Percentiles rank a stretch among this genome's conserved stretches.
Conservation (phyloP, 257 asterid genomes). For the Solanum peruvianum region DNA sequence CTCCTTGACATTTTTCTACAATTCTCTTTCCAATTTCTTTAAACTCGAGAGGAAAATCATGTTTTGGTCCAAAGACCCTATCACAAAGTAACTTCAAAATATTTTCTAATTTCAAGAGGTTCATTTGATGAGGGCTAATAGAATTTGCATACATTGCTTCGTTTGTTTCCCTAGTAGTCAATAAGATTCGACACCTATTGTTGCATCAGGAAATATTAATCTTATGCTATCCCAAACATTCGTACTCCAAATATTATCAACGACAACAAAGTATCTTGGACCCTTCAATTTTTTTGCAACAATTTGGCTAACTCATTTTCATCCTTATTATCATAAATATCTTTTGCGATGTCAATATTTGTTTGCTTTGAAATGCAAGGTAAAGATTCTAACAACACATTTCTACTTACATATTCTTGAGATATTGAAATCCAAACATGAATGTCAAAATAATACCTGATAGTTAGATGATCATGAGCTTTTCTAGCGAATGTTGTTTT, state of each 20-base stretch:
- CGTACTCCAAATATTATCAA: background rate
- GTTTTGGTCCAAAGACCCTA: background rate
- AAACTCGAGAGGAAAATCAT: background rate
- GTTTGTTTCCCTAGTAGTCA: background rate
- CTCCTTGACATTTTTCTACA: background rate
- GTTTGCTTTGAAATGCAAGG: too few relatives aligned
- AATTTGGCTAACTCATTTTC: background rate
- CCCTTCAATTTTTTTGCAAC: background rate
- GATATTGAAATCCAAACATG: background rate
- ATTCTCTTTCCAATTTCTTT: background rate
- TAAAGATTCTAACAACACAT: too few relatives aligned
- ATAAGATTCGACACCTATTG: background rate
- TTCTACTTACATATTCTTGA: background rate
- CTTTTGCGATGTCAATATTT: rapidly evolving
- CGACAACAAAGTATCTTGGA: background rate
- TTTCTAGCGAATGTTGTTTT: background rate
- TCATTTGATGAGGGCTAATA: background rate
- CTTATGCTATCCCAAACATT: background rate
- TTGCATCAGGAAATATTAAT: background rate
- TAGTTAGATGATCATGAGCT: background rate
- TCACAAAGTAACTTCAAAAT: background rate
- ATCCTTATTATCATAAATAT: background rate
- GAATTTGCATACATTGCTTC: background rate
- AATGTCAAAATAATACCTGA: background rate
- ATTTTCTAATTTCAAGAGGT: background rate